Conservation (phyloP, 2,329 filamentous ascomycete species). For the Cercospora sp. region DNA sequence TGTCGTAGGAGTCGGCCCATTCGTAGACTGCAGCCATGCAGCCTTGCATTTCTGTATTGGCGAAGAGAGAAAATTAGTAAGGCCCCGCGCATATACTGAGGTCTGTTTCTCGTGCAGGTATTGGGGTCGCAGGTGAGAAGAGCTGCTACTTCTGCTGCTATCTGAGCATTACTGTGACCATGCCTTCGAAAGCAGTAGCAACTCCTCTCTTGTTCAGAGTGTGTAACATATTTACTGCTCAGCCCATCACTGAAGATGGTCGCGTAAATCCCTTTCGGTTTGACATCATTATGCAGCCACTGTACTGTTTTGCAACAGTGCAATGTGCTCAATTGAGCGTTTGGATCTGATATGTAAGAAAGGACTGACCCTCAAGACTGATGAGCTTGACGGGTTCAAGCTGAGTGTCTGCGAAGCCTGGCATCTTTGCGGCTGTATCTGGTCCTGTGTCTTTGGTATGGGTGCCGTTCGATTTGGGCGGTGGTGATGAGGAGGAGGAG, state of each 20-base stretch:
- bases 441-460: background rate
- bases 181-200: background rate
- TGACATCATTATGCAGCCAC: slow-evolving; percentile 6
- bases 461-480: background rate
- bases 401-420: slow-evolving; percentile 28
- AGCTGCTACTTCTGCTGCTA: background rate
- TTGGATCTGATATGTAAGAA: background rate
- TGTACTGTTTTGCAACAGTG: background rate
- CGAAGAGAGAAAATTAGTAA: background rate
- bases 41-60: slow-evolving; percentile 39
- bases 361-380: slow-evolving; percentile 37
- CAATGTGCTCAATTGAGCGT: background rate
- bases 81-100: background rate
- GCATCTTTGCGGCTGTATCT: slow-evolving; percentile 13
- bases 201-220: slow-evolving; percentile 5
- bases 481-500: background rate
- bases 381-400: slow-evolving; percentile 40
- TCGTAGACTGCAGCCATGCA: slow-evolving; percentile 53
- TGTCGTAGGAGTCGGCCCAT: slow-evolving; percentile 67
- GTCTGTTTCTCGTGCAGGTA: background rate
- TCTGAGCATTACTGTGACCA: background rate
- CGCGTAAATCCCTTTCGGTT: slow-evolving; percentile 14
- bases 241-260: background rate
- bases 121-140: background rate
- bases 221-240: background rate